A percentile compares a stretch with the other conserved stretches of the same genome.
Evolutionary conservation across 2,329 filamentous ascomycete genomes (phyloP).

Genomic region (Emmonsiellopsis sp.): DNA sequence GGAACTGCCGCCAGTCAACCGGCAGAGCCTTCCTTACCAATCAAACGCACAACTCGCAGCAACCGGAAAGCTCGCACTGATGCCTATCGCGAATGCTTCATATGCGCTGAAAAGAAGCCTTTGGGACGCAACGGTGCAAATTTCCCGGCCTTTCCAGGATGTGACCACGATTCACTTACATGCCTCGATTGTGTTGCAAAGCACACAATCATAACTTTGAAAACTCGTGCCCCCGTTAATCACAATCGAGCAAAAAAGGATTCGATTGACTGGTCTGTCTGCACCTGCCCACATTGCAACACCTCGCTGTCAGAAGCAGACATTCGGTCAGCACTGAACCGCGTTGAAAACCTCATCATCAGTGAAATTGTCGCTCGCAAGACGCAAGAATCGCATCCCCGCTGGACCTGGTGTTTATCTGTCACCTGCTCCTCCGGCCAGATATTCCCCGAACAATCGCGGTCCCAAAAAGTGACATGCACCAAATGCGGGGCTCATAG

Average conservation of each 20-base stretch:
- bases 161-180: conserved; percentile 3
- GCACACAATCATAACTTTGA: conserved; percentile 1
- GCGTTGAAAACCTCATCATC: neutral
- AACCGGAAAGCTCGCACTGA: neutral
- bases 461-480: conserved; percentile 7
- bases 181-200: conserved; percentile 8
- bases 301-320: neutral
- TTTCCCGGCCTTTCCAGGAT: conserved; percentile 7
- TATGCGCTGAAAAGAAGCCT: conserved; percentile 7
- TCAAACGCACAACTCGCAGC: neutral
- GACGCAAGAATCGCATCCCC: neutral
- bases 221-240: neutral
- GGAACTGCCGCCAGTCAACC: neutral
- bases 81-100: conserved; percentile 5
- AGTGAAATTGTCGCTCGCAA: neutral
- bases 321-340: conserved; percentile 3
- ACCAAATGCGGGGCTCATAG: conserved; percentile 7
- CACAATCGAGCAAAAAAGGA: neutral
- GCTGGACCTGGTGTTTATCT: conserved; percentile 5
- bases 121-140: conserved; percentile 3
- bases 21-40: neutral
- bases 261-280: conserved; percentile 5
- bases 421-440: conserved; percentile 2
- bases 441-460: neutral
- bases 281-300: conserved; percentile 7